Conservation (phyloP, 1,139 yeast species). For the Debaryomyces sp. region DNA sequence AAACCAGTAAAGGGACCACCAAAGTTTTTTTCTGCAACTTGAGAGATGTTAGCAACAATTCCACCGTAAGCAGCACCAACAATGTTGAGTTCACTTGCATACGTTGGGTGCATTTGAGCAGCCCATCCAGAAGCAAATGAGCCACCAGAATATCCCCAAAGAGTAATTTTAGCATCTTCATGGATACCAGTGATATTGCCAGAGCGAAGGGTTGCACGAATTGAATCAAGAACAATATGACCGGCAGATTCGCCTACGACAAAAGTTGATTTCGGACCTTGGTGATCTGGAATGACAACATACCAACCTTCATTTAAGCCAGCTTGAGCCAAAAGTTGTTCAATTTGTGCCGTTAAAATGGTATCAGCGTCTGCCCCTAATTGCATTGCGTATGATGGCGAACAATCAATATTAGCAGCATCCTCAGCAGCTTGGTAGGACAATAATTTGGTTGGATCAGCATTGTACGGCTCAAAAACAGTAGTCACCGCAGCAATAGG, state of each 20-base stretch:
- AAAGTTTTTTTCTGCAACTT: constrained; percentile 20
- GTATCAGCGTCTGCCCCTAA: constrained; percentile 15
- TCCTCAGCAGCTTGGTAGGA: constrained; percentile 36
- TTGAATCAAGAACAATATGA: constrained; percentile 29
- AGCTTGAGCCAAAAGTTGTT: constrained; percentile 21
- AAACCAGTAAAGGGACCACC: constrained; percentile 26
- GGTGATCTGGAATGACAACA: constrained; percentile 36
- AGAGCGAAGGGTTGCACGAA: constrained; percentile 26
- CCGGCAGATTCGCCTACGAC: constrained; percentile 33
- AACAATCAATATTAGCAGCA: constrained; percentile 28
- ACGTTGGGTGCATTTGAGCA: constrained; percentile 29
- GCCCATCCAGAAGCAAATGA: constrained; percentile 39
- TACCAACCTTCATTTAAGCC: constrained; percentile 32
- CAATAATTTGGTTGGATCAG: constrained; percentile 24
- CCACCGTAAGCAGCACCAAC: constrained; percentile 40
- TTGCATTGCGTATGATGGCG: constrained; percentile 29
- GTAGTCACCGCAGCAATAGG: constrained; percentile 36
- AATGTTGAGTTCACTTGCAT: constrained; percentile 33
- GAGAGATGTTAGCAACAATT: constrained; percentile 24
- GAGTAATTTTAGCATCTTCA: constrained; percentile 23
- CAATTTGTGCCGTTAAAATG: constrained; percentile 17
- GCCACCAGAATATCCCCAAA: constrained; percentile 46
- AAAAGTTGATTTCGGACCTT: constrained; percentile 31
- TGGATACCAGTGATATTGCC: constrained; percentile 25
- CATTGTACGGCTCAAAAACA: constrained; percentile 31